These are phyloP conservation scores for Mycocentrospora acerina DNA, from an alignment of 2,329 filamentous ascomycete genomes.

Conservation along the genomic window DNA sequence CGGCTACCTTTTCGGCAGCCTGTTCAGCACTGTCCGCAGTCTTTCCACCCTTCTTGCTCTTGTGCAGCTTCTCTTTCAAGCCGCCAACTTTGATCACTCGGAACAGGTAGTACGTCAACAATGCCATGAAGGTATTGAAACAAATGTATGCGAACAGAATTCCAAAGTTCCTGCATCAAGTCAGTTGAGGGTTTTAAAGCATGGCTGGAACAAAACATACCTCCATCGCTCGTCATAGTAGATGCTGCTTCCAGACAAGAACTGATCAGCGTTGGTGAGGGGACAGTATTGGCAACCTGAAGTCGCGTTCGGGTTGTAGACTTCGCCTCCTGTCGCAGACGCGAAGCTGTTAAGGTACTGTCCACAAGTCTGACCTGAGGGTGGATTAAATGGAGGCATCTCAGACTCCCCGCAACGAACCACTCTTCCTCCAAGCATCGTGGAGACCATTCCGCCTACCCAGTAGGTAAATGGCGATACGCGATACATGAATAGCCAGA, in stretches of 20 bases:
- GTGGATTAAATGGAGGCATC: constrained; percentile 44
- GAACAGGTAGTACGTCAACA: constrained; percentile 59
- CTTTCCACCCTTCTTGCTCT: constrained; percentile 21
- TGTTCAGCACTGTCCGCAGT: constrained; percentile 15
- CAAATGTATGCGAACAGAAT: constrained; percentile 67
- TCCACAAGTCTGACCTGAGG: constrained; percentile 44
- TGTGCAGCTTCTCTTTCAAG: constrained; percentile 14
- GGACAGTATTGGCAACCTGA: constrained; percentile 54
- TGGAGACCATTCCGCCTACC: constrained; percentile 44
- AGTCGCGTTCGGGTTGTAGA: constrained; percentile 49
- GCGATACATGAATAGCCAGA: constrained; percentile 79
- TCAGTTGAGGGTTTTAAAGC: too few relatives aligned
- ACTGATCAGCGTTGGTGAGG: constrained; percentile 50
- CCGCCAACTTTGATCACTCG: constrained; percentile 29
- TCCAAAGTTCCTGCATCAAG: constrained; percentile 60
- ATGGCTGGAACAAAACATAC: constrained; percentile 1
- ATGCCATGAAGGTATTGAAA: constrained; percentile 63
- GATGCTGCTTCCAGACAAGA: constrained; percentile 46
- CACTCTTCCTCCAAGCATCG: constrained; percentile 46
- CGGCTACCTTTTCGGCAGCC: constrained; percentile 9
- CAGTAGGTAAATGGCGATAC: constrained; percentile 68
- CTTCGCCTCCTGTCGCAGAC: constrained; percentile 36
- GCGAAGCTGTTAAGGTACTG: constrained; percentile 50
- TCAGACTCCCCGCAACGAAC: constrained; percentile 53
- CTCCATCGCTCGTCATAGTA: constrained; percentile 60